Conservation (phyloP, 1,284 basidiomycete genomes). For the Bondarzewia mesenterica region DNA sequence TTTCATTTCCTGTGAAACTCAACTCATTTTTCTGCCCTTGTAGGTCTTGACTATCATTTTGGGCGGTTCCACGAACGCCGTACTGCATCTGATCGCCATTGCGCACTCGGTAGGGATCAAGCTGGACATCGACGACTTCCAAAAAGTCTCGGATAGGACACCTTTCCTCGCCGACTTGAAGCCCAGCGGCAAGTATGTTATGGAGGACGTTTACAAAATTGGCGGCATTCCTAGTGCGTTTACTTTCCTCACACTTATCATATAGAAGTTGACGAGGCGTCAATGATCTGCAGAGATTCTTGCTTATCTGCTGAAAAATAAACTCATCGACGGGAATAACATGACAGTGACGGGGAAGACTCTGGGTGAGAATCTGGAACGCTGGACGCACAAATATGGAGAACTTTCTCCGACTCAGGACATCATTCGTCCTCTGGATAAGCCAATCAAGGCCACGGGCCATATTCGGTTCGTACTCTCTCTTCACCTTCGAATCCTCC, state of each 20-base stretch:
- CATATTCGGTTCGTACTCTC: conserved; percentile 65
- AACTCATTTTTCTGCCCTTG: neutral
- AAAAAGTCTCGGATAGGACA: conserved; percentile 73
- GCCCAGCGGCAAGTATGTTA: conserved; percentile 85
- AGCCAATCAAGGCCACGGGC: conserved; percentile 84
- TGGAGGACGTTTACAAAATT: conserved; percentile 86
- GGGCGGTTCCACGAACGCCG: conserved; percentile 91
- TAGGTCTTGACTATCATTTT: conserved; percentile 90
- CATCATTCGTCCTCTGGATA: conserved; percentile 76
- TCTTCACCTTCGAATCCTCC: neutral
- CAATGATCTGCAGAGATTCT: conserved; percentile 63
- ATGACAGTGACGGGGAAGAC: conserved; percentile 86
- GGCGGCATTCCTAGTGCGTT: conserved; percentile 80
- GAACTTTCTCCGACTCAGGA: conserved; percentile 67
- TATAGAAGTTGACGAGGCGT: neutral
- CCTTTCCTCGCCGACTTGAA: conserved; percentile 90
- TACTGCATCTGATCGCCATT: conserved; percentile 85
- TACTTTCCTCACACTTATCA: neutral
- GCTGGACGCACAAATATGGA: conserved; percentile 74
- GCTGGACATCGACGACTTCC: conserved; percentile 82
- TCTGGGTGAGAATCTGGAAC: conserved; percentile 82
- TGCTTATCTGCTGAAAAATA: conserved; percentile 74
- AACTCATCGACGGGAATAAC: conserved; percentile 77
- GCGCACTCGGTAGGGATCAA: conserved; percentile 83
- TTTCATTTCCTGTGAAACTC: conserved; percentile 7